Evolutionary conservation across 2,329 filamentous ascomycete species (phyloP).

Genomic region (Lachnum nothofagi): DNA sequence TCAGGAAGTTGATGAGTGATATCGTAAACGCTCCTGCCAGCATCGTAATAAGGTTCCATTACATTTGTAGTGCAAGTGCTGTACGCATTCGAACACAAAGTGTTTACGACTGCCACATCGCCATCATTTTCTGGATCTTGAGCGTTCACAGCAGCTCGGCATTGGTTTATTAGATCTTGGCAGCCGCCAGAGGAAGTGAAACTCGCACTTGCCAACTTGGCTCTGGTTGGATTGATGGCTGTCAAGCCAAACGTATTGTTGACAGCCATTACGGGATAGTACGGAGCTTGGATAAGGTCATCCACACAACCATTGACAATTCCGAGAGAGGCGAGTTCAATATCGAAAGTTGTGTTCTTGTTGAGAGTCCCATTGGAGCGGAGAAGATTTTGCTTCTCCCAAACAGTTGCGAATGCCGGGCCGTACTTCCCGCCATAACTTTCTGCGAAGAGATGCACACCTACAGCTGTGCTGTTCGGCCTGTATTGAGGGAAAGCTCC

Average conservation of each 20-base stretch:
- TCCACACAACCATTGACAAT: slow-evolving; percentile 71
- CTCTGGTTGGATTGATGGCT: slow-evolving; percentile 48
- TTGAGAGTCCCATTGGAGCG: slow-evolving; percentile 47
- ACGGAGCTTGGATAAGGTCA: slow-evolving; percentile 53
- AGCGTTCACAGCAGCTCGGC: slow-evolving; percentile 39
- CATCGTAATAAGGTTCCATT: slow-evolving; percentile 32
- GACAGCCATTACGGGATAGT: slow-evolving; percentile 51
- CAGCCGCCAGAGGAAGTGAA: slow-evolving; percentile 49
- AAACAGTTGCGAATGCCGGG: slow-evolving; percentile 55
- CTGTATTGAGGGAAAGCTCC: slow-evolving; percentile 53
- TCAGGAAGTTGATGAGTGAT: slow-evolving; percentile 39
- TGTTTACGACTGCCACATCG: slow-evolving; percentile 33
- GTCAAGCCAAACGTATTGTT: slow-evolving; percentile 63
- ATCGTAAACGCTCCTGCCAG: slow-evolving; percentile 34
- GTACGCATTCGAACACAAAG: slow-evolving; percentile 33
- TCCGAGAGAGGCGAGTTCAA: slow-evolving; percentile 58
- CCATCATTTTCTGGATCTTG: slow-evolving; percentile 42
- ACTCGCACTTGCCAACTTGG: slow-evolving; percentile 41
- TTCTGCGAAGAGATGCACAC: slow-evolving; percentile 63
- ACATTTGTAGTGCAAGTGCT: slow-evolving; percentile 32
- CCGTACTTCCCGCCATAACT: slow-evolving; percentile 69
- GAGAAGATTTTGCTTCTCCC: slow-evolving; percentile 57
- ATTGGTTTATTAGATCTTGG: slow-evolving; percentile 47
- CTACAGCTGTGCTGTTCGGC: slow-evolving; percentile 47
- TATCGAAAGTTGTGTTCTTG: slow-evolving; percentile 49